phyloP scores from a whole-genome alignment of 2,329 filamentous ascomycete genomes.

The Clarireedia paspali region DNA sequence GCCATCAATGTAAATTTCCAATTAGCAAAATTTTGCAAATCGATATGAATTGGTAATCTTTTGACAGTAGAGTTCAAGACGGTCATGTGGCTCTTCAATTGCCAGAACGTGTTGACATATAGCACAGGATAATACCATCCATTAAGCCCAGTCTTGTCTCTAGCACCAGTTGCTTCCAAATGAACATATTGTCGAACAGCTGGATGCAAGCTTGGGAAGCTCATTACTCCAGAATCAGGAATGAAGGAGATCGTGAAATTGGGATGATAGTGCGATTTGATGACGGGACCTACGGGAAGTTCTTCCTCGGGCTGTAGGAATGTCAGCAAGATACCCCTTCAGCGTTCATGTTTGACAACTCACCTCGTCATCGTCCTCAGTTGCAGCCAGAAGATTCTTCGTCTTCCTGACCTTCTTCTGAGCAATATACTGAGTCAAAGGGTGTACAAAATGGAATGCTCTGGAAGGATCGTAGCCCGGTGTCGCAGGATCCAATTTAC shows the following conservation, averaged over 20 bases:
- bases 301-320: constrained; percentile 38
- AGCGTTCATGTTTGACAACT: constrained; percentile 20
- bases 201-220: constrained; percentile 60
- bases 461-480: constrained; percentile 64
- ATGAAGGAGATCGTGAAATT: constrained; percentile 88
- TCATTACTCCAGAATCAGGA: constrained; percentile 66
- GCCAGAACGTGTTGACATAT: constrained; percentile 96
- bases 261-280: constrained; percentile 87
- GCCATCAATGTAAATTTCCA: constrained; percentile 90
- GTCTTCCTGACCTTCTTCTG: constrained; percentile 89
- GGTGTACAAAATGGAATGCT: constrained; percentile 77
- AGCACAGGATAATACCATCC: constrained; percentile 90
- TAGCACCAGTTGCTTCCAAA: constrained; percentile 70
- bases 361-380: constrained; percentile 42
- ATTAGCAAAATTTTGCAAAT: constrained; percentile 70
- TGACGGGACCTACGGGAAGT: constrained; percentile 54
- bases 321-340: constrained; percentile 35
- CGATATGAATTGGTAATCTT: constrained; percentile 72
- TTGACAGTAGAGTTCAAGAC: constrained; percentile 85
- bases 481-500: constrained; percentile 66
- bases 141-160: constrained; percentile 78
- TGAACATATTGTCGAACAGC: constrained; percentile 71
- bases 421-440: constrained; percentile 80
- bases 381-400: constrained; percentile 65
- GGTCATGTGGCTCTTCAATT: constrained; percentile 84